Base-by-base conservation (phyloP, 2,329 filamentous ascomycete species). In the Berkeleyomyces rouxiae region DNA sequence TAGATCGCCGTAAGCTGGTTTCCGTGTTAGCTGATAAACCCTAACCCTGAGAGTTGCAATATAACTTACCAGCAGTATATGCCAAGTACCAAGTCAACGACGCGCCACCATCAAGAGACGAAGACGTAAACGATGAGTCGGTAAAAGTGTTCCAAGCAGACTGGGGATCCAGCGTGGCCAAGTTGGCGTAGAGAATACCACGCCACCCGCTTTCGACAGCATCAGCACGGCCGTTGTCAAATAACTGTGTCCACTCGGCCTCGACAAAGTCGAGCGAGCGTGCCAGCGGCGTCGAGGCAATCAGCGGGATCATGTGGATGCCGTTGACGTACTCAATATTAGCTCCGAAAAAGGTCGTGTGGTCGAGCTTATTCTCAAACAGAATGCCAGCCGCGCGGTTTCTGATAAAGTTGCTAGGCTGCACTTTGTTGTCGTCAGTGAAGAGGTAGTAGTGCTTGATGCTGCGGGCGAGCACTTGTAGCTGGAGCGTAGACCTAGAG, bases 291-390 rank as follows among this genome's bases (percentile, higher is more conserved):
- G 86, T 86, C 62, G 80, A 77, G 2, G 89, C 84, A 59, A 86
- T 77, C 55, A 91, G 74, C 0, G 89, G 89, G 39, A 92, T 78
- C 87, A 93, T 92, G 74, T 93, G 87, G 68, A 92, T 91, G 64
- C 87, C 87, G 69, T 82, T 75, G 65, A 95, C 81, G 68, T 83
- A 88, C 72, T 92, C 86, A 10, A 82, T 79, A 63, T 85, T 82
- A 59, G 76, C 72, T 55, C 89, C 88, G 69, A 96, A 96, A 74
- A 90, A 96, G 0, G 92, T 96, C 3, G 87, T 86, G 73, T 96
- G 90, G 71, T 97, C 89, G 61, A 90, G 81, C 74, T 97, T 97
- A 77, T 96, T 96, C 74, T 97, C 92, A 69, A 96, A 97, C 7
- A 95, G 71, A 66, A 85, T 85, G 4, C 82, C 82, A 2, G 79